Evolutionary conservation across 2,329 filamentous ascomycete genomes (phyloP), one percentile per base, ranked within the genome.

Genomic region (Beauveria sp.): DNA sequence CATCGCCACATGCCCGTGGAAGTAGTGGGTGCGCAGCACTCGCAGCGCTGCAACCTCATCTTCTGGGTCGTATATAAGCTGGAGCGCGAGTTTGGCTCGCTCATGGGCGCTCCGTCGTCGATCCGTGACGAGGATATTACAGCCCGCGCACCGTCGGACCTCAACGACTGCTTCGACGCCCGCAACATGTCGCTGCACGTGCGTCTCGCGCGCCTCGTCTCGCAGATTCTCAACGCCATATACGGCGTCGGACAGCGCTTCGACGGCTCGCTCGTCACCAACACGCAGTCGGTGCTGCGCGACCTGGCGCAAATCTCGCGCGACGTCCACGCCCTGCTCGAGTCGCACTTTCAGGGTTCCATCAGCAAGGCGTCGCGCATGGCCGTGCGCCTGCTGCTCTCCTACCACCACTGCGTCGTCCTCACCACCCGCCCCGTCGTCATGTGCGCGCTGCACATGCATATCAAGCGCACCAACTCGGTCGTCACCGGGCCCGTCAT

Each of bases 361-460:
- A 69, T 70, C 1, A 70, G 66, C 34, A 70, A 69, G 46, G 67
- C 69, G 9, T 71, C 69, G 0, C 61, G 67, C 28, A 70, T 64
- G 1, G 69, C 68, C 1, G 67, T 67, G 0, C 63, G 68, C 1
- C 41, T 71, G 5, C 61, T 71, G 0, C 59, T 71, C 0, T 66
- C 68, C 6, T 72, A 72, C 22, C 66, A 68, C 18, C 66, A 68
- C 53, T 71, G 69, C 10, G 68, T 71, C 0, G 69, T 71, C 3
- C 66, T 71, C 10, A 70, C 69, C 1, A 71, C 69, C 0, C 63
- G 69, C 1, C 69, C 69, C 1, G 68, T 71, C 18, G 70, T 70
- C 9, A 71, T 71, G 69, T 71, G 69, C n/a, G 70, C 70, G 0
- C 55, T 72, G 2, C 70, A 72, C 22, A 71, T 72, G 63, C 68